A percentile compares a stretch with the other conserved stretches of the same genome.
These are phyloP conservation scores for Coniochaeta hoffmannii DNA, from an alignment of 2,329 filamentous ascomycete species.

Conservation along the genomic window DNA sequence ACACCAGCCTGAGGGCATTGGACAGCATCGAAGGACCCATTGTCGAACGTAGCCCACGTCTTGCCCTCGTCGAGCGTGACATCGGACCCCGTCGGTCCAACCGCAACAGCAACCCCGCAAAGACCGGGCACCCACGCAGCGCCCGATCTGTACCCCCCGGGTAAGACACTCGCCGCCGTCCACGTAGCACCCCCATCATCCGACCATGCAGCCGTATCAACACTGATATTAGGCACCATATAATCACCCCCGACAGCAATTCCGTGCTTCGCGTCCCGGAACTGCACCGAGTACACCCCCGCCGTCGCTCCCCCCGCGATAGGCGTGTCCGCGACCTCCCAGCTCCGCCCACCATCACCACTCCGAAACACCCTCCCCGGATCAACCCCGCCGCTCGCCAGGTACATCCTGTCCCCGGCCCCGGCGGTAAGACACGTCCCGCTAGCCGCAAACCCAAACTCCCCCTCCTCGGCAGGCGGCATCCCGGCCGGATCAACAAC, in stretches of 20 bases:
- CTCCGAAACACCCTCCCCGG: slow-evolving; percentile 21
- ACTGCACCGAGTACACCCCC: slow-evolving; percentile 25
- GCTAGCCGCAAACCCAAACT: slow-evolving; percentile 24
- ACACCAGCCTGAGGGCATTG: slow-evolving; percentile 17
- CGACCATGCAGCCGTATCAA: slow-evolving; percentile 13
- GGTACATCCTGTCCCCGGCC: slow-evolving; percentile 21
- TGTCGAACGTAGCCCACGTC: slow-evolving; percentile 21
- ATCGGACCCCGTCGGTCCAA: slow-evolving; percentile 24
- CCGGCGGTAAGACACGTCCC: slow-evolving; percentile 23
- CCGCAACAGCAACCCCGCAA: slow-evolving; percentile 19
- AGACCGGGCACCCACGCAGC: slow-evolving; percentile 19
- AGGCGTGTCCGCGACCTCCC: slow-evolving; percentile 18
- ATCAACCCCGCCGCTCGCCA: slow-evolving; percentile 19
- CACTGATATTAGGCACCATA: slow-evolving; percentile 13
- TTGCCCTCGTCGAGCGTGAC: slow-evolving; percentile 20
- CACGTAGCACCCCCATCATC: slow-evolving; percentile 22
- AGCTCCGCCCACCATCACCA: slow-evolving; percentile 17
- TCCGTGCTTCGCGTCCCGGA: slow-evolving; percentile 18
- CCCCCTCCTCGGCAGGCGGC: slow-evolving; percentile 17
- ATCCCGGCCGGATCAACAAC: slow-evolving; percentile 18
- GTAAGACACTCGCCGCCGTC: slow-evolving; percentile 16
- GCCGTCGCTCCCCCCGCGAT: slow-evolving; percentile 19
- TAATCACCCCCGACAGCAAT: slow-evolving; percentile 25
- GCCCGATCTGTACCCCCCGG: slow-evolving; percentile 24
- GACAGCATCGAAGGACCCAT: slow-evolving; percentile 23